Conservation (phyloP, 176 grass and related monocot genomes). For the Oryza longistaminata region DNA sequence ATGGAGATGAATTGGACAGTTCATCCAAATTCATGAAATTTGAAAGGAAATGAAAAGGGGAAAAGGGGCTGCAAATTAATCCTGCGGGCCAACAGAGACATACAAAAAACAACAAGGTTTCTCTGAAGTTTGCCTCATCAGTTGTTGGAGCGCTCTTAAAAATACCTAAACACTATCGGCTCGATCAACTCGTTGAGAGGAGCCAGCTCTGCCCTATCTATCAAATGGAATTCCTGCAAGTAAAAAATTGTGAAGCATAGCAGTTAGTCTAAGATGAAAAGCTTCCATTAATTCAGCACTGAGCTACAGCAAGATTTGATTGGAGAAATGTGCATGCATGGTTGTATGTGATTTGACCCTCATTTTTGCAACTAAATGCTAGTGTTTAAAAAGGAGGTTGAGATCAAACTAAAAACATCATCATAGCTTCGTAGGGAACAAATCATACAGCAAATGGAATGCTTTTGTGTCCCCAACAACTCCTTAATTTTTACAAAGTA, state of each 20-base stretch:
- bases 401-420: not conserved
- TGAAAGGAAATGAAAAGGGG: not conserved
- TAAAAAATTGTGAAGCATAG: not conserved
- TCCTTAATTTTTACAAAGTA: not conserved
- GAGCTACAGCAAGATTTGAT: not conserved
- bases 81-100: not conserved
- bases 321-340: not conserved
- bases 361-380: not conserved
- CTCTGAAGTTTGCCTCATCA: slow-evolving; percentile 1
- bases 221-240: slow-evolving; percentile 77
- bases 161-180: slow-evolving; percentile 53
- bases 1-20: slow-evolving; percentile 12
- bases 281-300: not conserved
- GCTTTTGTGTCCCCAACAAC: not conserved
- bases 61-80: not conserved
- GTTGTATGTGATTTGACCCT: not conserved
- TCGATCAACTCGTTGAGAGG: slow-evolving; percentile 80
- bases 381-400: not conserved
- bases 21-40: slow-evolving; percentile 15
- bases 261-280: not conserved
- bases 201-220: slow-evolving; percentile 74
- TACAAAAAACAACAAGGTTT: not conserved
- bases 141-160: not conserved
- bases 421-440: not conserved
- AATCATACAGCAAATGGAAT: not conserved